Percentiles rank a stretch among this genome's conserved stretches.
Conservation (phyloP, 2,329 filamentous ascomycete species). For the Pseudogymnoascus sp. region DNA sequence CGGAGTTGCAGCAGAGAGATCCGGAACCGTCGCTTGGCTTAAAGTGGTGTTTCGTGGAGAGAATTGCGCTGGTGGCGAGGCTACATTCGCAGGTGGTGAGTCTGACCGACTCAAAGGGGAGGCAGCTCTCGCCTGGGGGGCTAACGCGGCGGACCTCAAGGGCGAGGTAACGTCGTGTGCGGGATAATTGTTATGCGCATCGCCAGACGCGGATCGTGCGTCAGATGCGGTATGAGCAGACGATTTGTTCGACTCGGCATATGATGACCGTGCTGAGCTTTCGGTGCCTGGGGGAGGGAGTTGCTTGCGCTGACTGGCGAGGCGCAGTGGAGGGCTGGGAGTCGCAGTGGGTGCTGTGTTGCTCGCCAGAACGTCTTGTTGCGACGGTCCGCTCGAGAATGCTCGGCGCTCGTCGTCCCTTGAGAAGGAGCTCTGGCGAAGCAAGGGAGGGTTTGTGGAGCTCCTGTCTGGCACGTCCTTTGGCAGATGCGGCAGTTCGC, state of each 20-base stretch:
- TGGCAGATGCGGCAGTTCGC: slow-evolving; percentile 23
- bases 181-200: slow-evolving; percentile 27
- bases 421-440: slow-evolving; percentile 42
- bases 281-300: slow-evolving; percentile 6
- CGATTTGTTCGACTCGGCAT: slow-evolving; percentile 17
- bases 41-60: slow-evolving; percentile 57
- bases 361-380: background rate
- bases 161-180: slow-evolving; percentile 42
- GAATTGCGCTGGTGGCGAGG: slow-evolving; percentile 35
- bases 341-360: slow-evolving; percentile 13
- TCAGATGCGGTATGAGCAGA: slow-evolving; percentile 13
- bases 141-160: slow-evolving; percentile 36
- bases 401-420: slow-evolving; percentile 42
- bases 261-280: background rate
- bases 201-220: slow-evolving; percentile 16
- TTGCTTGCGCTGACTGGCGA: slow-evolving; percentile 20
- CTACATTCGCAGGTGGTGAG: slow-evolving; percentile 12
- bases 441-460: slow-evolving; percentile 12
- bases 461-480: slow-evolving; percentile 8
- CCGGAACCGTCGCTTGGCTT: slow-evolving; percentile 35
- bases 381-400: slow-evolving; percentile 32
- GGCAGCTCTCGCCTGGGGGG: slow-evolving; percentile 37
- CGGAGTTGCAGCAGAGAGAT: slow-evolving; percentile 23
- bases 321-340: slow-evolving; percentile 17
- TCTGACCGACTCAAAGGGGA: background rate